Base-by-base conservation (phyloP, 1,284 basidiomycete species). In the Puccinia novopanici region DNA sequence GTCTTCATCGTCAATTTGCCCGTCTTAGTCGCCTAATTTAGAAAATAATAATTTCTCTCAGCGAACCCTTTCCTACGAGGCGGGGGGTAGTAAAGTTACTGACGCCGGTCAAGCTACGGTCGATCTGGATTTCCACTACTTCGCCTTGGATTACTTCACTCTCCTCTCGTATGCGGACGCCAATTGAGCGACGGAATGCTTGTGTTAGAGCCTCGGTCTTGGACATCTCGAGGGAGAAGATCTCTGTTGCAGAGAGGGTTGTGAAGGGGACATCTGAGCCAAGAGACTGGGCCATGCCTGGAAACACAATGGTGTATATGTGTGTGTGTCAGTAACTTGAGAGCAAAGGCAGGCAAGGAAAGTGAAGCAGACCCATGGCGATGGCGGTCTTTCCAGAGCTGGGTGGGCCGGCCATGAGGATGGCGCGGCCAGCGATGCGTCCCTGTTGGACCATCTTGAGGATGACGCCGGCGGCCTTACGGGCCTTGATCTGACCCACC, bases 121-220 rank as follows among this genome's bases (percentile, higher is more conserved):
- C 95, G 83, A 99, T 96, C 86, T 98, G 95, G 83, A 99, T 95
- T 87, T 99, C 96, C 13, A 99, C 95, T n/a, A 99, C 93, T 87
- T 99, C 97, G 81, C 96, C 96, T 86, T 99, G 96, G 87, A 96
- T 99, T 12, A 99, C 95, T 85, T 98, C 95, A 86, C 99, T 99
- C 2, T 95, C 98, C 87, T 99, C 96, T 87, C 98, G 98, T 88
- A 97, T 95, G 85, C 94, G 90, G 42, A 97, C 85, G 94, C 95
- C 96, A 82, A 99, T 99, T 13, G 97, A 95, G 83, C 96, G 88
- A 81, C 96, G 89, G 87, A 99, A 99, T 74, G 91, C 91, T 86
- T 98, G 95, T 81, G 95, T 94, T n/a, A 99, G 88, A 2, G 98
- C 95, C 86, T 99, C 96, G 0, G 96, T 99, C 89, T 99, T 99